phyloP scores from a whole-genome alignment of 768 basidiomycete genomes.

The Lyophyllum semitale region DNA sequence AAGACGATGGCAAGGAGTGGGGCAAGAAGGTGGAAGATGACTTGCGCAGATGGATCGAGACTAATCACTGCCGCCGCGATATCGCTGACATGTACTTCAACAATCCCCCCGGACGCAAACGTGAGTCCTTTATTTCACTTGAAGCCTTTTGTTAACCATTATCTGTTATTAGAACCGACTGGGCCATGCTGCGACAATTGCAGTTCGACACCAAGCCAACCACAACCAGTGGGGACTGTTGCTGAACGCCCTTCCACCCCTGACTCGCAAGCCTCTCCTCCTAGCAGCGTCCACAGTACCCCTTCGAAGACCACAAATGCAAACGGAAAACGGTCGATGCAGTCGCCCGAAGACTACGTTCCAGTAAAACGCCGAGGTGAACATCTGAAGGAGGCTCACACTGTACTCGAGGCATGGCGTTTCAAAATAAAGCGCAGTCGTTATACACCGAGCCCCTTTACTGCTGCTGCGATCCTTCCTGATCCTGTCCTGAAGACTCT shows the following conservation, averaged over 20 bases:
- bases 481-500: slow-evolving; percentile 26
- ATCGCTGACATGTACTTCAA: slow-evolving; percentile 31
- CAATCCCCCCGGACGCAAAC: slow-evolving; percentile 23
- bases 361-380: slow-evolving; percentile 10
- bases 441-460: slow-evolving; percentile 15
- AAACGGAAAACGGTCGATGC: slow-evolving; percentile 25
- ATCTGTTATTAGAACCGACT: slow-evolving; percentile 12
- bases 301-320: slow-evolving; percentile 17
- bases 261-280: background rate
- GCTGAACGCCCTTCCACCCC: background rate
- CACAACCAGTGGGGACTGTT: background rate
- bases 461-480: slow-evolving; percentile 20
- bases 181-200: slow-evolving; percentile 21
- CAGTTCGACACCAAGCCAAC: background rate
- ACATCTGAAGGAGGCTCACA: slow-evolving; percentile 15
- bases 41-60: slow-evolving; percentile 29
- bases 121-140: slow-evolving; percentile 18
- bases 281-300: background rate
- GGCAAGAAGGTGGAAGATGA: slow-evolving; percentile 31
- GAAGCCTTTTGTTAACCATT: background rate
- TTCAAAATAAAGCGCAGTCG: background rate
- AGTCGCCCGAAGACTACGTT: background rate
- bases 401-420: slow-evolving; percentile 17
- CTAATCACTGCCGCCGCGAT: slow-evolving; percentile 25
- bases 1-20: slow-evolving; percentile 20